Conservation (phyloP, 495 filamentous ascomycete species). For the Xylaria cubensis region DNA sequence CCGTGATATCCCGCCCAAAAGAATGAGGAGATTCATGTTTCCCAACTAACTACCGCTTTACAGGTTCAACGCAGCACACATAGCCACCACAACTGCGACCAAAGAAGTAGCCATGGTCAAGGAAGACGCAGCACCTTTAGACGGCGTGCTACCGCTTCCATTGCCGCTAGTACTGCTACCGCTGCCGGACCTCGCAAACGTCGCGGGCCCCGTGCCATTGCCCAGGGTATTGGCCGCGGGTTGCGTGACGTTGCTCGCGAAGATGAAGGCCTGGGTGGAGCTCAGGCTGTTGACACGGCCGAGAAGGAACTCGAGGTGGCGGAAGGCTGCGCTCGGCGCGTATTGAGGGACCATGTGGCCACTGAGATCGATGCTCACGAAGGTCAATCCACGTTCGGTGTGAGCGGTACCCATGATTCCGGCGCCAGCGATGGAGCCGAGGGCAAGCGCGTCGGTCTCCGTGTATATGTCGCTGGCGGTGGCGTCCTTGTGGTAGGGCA, state of each 20-base stretch:
- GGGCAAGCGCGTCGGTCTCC: slow-evolving; percentile 32
- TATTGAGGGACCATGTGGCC: slow-evolving; percentile 47
- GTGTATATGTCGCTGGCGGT: slow-evolving; percentile 30
- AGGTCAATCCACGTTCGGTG: slow-evolving; percentile 47
- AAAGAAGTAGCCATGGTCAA: neutral
- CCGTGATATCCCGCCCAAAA: neutral
- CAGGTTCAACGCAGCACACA: neutral
- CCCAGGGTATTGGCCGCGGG: slow-evolving; percentile 35
- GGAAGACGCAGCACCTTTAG: neutral
- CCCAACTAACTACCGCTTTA: neutral
- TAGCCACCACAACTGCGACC: neutral
- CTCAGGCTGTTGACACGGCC: slow-evolving; percentile 43
- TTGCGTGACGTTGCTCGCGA: slow-evolving; percentile 34
- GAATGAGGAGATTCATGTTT: too few species aligned
- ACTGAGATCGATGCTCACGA: slow-evolving; percentile 40
- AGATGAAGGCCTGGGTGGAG: slow-evolving; percentile 41
- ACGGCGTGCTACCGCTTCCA: neutral
- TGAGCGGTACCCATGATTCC: slow-evolving; percentile 46
- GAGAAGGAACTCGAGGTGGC: slow-evolving; percentile 48
- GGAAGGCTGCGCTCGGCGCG: slow-evolving; percentile 45
- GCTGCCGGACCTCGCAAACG: neutral
- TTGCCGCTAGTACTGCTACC: neutral
- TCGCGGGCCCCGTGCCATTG: slow-evolving; percentile 40
- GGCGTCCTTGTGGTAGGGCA: slow-evolving; percentile 64
- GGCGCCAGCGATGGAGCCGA: slow-evolving; percentile 35